Base-by-base conservation (phyloP, 768 basidiomycete genomes). In the Chalciporus pseudorubinellus region DNA sequence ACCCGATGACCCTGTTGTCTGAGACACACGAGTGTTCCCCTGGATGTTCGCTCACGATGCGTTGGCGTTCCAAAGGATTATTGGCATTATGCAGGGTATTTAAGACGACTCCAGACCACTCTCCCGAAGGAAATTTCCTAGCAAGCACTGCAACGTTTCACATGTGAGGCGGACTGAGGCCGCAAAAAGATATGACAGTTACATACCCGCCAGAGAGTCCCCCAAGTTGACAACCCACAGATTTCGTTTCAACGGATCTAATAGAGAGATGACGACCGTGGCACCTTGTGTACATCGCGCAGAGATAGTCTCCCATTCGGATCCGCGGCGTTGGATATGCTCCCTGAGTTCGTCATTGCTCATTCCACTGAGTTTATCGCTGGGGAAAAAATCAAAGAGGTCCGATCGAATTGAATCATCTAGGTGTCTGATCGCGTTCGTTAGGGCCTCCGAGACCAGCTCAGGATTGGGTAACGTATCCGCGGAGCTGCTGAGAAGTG, bases 351-450 rank as follows among this genome's bases (percentile, higher is more conserved):
- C 67, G 12, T 58, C 64, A 44, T 76, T 68, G 24, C 68, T 72
- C 53, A 79, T 58, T 31, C 67, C 64, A 70, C 50, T 22, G 11
- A 68, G 69, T 14, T 57, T 56, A 45, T 72, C 65, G 31, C 45
- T 55, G 0, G 81, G 77, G 47, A 80, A 72, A 45, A 83, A 59
- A 39, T 69, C 60, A 22, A 72, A 60, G 56, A 83, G 72, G 29
- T 73, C 75, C 12, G 72, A 66, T 6, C 71, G 72, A 31, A 83
- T 72, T 12, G 63, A 58, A 40, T 72, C 62, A 44, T 83, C 81
- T 28, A 79, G 63, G 21, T 63, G 58, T 40, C 62, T 56, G 43
- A 82, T 65, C 1, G 74, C 61, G 39, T 71, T 64, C 12, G 69
- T 55, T 39, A 82, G 65, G 9, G 70, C 54, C 26, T 69, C 64